Conservation (phyloP, 108 stramenopile species). For the Skeletonema menzelii region DNA sequence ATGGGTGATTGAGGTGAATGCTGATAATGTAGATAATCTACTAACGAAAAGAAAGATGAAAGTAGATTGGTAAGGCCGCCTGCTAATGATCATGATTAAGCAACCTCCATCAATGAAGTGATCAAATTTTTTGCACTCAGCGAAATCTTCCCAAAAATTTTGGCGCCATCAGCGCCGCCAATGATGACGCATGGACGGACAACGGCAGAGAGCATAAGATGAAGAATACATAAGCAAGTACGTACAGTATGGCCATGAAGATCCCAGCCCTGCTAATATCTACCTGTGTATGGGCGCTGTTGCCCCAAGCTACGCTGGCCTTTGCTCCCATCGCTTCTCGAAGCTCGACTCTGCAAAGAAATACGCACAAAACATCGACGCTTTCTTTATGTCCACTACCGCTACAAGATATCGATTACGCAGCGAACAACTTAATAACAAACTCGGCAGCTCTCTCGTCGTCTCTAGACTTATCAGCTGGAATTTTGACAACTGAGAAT, state of each 20-base stretch:
- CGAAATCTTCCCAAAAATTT: no score
- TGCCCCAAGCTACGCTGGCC: not conserved
- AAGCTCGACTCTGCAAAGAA: not conserved
- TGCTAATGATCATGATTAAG: conserved; percentile 2
- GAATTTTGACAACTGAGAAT: conserved; percentile 46
- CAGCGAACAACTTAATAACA: not conserved
- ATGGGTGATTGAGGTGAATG: not conserved
- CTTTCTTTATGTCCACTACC: not conserved
- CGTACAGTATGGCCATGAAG: not conserved
- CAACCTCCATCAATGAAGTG: no score
- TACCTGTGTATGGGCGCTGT: not conserved
- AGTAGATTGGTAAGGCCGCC: not conserved
- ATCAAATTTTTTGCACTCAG: no score
- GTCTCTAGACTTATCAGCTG: conserved; percentile 30
- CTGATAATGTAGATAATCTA: not conserved
- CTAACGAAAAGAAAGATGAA: not conserved
- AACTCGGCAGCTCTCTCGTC: conserved; percentile 16
- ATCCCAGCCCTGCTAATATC: not conserved
- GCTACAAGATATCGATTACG: not conserved
- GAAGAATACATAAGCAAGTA: not conserved
- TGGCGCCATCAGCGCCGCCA: not conserved
- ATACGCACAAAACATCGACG: not conserved
- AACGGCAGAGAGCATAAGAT: not conserved
- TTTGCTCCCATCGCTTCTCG: not conserved
- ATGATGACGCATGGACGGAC: not conserved